These are phyloP conservation scores for Protomyces inundatus DNA, from an alignment of 1,139 yeast species.

Conservation along the genomic window DNA sequence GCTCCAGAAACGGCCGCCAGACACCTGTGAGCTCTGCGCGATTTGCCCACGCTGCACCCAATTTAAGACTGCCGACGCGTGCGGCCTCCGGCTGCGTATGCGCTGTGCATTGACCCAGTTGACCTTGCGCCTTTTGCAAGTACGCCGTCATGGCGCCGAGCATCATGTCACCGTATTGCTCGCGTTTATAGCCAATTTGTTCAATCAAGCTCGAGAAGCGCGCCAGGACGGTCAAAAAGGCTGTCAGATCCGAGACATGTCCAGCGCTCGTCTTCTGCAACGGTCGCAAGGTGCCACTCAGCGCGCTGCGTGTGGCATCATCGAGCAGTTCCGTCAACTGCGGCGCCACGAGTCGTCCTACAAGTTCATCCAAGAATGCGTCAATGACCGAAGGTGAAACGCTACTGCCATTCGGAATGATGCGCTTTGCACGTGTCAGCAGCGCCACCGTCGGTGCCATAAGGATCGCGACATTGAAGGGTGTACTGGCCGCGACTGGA, in stretches of 20 bases:
- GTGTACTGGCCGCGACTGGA: background rate
- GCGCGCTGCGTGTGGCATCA: conserved; percentile 1
- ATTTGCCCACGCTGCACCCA: conserved; percentile 16
- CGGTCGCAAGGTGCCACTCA: background rate
- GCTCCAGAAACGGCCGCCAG: background rate
- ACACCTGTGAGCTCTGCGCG: conserved; percentile 3
- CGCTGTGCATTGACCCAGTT: conserved; percentile 8
- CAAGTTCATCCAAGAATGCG: conserved; percentile 21
- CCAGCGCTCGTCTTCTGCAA: conserved; percentile 1
- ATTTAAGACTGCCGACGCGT: conserved; percentile 5
- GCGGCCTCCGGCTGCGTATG: conserved; percentile 2
- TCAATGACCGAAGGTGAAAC: conserved; percentile 1
- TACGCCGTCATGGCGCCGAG: conserved; percentile 13
- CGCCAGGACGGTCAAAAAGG: background rate
- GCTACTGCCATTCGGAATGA: conserved; percentile 1
- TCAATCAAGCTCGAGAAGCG: conserved; percentile 9
- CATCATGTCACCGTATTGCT: conserved; percentile 18
- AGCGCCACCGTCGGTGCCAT: conserved; percentile 25
- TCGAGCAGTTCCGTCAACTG: conserved; percentile 23
- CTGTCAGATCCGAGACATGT: background rate
- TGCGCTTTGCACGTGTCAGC: conserved; percentile 11
- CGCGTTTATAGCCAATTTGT: conserved; percentile 6
- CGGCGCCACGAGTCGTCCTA: conserved; percentile 7
- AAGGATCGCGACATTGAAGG: conserved; percentile 25
- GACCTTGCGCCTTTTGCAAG: conserved; percentile 1